Conservation (phyloP, 202 grass and related monocot genomes). For the Setaria viridis region DNA sequence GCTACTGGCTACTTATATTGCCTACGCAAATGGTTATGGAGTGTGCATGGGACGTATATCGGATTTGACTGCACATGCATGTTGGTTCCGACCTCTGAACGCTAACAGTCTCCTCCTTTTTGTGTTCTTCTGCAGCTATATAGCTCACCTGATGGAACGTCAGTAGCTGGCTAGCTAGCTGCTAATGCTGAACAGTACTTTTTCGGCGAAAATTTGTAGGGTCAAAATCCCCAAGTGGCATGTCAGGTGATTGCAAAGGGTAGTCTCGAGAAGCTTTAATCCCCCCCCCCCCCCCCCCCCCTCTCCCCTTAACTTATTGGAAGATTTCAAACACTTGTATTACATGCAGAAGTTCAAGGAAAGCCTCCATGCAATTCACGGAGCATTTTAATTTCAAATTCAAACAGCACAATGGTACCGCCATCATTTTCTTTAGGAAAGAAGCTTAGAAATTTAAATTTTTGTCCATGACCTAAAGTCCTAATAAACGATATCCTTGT, state of each 20-base stretch:
- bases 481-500: no score
- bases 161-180: neutral
- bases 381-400: neutral
- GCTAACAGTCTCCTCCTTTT: slow-evolving; percentile 1
- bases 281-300: no score
- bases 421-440: neutral
- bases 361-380: neutral
- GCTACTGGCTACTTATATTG: neutral
- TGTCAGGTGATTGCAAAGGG: neutral
- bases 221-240: neutral
- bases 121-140: slow-evolving; percentile 8
- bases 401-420: neutral
- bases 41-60: neutral
- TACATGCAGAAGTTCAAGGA: neutral
- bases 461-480: neutral
- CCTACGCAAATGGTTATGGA: slow-evolving; percentile 16
- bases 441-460: neutral
- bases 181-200: neutral
- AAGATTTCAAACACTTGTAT: neutral
- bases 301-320: neutral
- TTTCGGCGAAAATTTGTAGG: neutral
- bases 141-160: slow-evolving; percentile 10
- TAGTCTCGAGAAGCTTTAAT: neutral
- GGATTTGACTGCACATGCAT: neutral
- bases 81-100: neutral